These are phyloP conservation scores for Cardamine resedifolia DNA, from an alignment of 345 rosid genomes.

Conservation along the genomic window DNA sequence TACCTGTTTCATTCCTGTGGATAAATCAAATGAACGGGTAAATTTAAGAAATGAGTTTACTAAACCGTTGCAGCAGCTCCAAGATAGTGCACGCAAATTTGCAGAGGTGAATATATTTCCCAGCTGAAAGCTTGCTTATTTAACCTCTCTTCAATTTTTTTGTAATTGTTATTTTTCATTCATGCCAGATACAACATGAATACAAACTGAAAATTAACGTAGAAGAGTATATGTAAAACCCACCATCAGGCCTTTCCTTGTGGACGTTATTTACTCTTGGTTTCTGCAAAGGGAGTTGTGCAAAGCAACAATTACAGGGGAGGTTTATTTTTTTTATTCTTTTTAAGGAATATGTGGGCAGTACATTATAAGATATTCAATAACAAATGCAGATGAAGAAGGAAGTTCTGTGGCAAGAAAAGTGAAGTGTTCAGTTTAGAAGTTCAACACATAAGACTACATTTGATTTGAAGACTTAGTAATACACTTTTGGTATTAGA, in stretches of 20 bases:
- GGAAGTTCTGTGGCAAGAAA: too few relatives aligned
- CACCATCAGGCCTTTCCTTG: slow-evolving; percentile 86
- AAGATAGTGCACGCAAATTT: slow-evolving; percentile 91
- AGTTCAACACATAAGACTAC: too few relatives aligned
- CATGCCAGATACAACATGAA: slow-evolving; percentile 83
- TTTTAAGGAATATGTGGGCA: too few relatives aligned
- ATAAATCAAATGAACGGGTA: slow-evolving; percentile 84
- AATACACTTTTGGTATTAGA: too few relatives aligned
- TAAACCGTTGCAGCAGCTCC: slow-evolving; percentile 94
- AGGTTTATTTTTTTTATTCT: too few relatives aligned
- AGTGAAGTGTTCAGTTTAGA: too few relatives aligned
- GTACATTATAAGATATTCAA: too few relatives aligned
- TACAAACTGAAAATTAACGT: slow-evolving; percentile 88
- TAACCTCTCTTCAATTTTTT: background rate
- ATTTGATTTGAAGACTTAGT: too few relatives aligned
- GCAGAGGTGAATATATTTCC: slow-evolving; percentile 64
- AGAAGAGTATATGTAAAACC: slow-evolving; percentile 95
- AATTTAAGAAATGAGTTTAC: slow-evolving; percentile 84
- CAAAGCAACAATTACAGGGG: too few relatives aligned
- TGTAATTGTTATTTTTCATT: slow-evolving; percentile 10
- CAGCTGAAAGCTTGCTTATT: slow-evolving; percentile 3
- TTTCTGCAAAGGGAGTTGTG: slow-evolving; percentile 50
- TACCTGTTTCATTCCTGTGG: slow-evolving; percentile 98
- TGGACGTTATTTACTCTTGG: slow-evolving; percentile 98
- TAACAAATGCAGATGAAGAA: too few relatives aligned